A percentile compares a stretch with the other conserved stretches of the same genome.
Evolutionary conservation across 768 basidiomycete genomes (phyloP).

Genomic region (Lyophyllum semitale): DNA sequence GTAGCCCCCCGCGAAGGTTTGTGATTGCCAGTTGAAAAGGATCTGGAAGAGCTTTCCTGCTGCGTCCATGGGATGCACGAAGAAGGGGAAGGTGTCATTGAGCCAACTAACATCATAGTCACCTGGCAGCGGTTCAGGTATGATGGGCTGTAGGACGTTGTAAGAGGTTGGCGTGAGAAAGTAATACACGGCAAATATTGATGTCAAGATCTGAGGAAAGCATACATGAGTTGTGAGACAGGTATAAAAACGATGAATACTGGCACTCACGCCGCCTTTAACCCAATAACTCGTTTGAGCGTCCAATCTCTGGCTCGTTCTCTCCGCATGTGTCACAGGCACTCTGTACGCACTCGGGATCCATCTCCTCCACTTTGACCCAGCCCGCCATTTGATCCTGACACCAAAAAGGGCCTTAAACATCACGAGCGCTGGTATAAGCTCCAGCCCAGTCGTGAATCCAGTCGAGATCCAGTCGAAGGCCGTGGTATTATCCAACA

Average conservation of each 20-base stretch:
- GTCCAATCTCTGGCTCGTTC: conserved; percentile 27
- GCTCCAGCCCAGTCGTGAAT: background rate
- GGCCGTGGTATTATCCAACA: background rate
- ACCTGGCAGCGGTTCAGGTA: conserved; percentile 2
- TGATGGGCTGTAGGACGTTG: conserved; percentile 6
- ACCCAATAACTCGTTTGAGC: conserved; percentile 11
- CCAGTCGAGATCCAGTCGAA: conserved; percentile 7
- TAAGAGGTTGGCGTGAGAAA: conserved; percentile 6
- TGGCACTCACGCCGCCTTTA: conserved; percentile 11
- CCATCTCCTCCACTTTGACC: conserved; percentile 11
- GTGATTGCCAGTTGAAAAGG: conserved; percentile 21
- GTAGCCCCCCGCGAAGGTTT: conserved; percentile 25
- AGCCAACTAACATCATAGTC: conserved; percentile 10
- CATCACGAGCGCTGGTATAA: conserved; percentile 24
- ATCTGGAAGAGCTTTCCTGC: conserved; percentile 22
- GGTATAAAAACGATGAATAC: background rate
- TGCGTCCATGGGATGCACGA: conserved; percentile 10
- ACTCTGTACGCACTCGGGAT: conserved; percentile 21
- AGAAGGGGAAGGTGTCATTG: conserved; percentile 6
- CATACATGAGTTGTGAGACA: background rate
- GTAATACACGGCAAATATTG: conserved; percentile 3
- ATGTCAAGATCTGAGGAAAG: conserved; percentile 11
- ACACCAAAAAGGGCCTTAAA: conserved; percentile 24
- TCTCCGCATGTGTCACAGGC: conserved; percentile 29
- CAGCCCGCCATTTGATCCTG: conserved; percentile 21